These are phyloP conservation scores for Achlya hypogyna DNA, from an alignment of 352 stramenopile species.

Conservation along the genomic window DNA sequence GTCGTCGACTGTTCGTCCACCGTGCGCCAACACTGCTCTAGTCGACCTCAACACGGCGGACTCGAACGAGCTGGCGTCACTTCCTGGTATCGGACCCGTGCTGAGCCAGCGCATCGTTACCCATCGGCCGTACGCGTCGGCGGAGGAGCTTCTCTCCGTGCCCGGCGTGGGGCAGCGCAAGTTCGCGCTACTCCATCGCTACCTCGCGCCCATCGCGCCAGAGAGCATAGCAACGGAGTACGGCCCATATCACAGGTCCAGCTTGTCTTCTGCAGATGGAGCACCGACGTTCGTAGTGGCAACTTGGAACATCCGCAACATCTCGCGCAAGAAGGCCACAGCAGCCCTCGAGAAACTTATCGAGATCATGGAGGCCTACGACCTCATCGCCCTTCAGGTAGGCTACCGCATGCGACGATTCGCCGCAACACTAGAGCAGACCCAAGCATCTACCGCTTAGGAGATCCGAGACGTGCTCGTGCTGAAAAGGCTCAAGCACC, in stretches of 20 bases:
- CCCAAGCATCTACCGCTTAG: slow-evolving; percentile 17
- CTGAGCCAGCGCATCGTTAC: slow-evolving; percentile 35
- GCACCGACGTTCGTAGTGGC: slow-evolving; percentile 23
- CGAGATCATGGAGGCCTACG: slow-evolving; percentile 43
- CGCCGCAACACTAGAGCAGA: not conserved
- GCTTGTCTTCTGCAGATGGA: not conserved
- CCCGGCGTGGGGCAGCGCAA: slow-evolving; percentile 36
- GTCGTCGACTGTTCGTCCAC: not conserved
- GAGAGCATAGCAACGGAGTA: not conserved
- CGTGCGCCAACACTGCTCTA: not conserved
- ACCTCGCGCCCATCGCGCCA: not conserved
- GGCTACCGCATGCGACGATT: too few species aligned
- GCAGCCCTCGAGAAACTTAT: slow-evolving; percentile 36
- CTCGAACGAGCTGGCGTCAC: slow-evolving; percentile 25
- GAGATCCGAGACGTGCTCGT: slow-evolving; percentile 57
- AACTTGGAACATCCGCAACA: slow-evolving; percentile 69
- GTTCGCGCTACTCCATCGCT: slow-evolving; percentile 20
- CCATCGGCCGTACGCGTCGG: slow-evolving; percentile 31
- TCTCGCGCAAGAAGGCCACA: slow-evolving; percentile 37
- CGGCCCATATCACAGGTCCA: not conserved
- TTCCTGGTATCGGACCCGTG: slow-evolving; percentile 36
- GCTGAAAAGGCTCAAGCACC: slow-evolving; percentile 42
- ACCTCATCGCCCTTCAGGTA: slow-evolving; percentile 51
- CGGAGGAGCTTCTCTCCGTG: slow-evolving; percentile 34
- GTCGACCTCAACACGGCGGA: slow-evolving; percentile 47